These are phyloP conservation scores for Populus trichocarpa DNA, from an alignment of 441 rosid genomes.

Conservation along the genomic window DNA sequence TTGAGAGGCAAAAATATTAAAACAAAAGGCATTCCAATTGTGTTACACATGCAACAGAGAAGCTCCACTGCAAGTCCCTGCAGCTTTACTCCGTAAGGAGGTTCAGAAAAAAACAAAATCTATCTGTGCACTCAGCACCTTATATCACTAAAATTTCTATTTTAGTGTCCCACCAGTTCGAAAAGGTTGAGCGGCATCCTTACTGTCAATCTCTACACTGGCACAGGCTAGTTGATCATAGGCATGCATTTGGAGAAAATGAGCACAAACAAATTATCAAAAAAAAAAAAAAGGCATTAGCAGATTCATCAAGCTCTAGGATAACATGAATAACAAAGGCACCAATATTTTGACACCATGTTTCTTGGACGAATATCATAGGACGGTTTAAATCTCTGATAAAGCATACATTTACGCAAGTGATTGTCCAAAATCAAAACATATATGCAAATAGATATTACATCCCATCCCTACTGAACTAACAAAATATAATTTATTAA, in stretches of 20 bases:
- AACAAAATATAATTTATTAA: background rate
- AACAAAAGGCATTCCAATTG: background rate
- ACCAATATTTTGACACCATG: background rate
- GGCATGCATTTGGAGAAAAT: background rate
- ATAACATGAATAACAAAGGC: background rate
- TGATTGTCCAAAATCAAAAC: background rate
- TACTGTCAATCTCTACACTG: background rate
- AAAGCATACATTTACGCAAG: background rate
- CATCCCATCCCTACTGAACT: background rate
- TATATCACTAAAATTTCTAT: background rate
- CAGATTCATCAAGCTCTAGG: background rate
- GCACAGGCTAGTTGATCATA: background rate
- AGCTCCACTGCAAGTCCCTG: background rate
- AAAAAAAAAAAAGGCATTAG: background rate
- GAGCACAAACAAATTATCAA: background rate
- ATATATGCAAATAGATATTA: background rate
- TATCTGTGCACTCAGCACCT: background rate
- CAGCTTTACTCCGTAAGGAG: background rate
- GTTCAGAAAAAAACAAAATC: background rate
- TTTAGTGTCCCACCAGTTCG: background rate
- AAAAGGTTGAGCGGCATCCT: background rate
- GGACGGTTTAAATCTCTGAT: background rate
- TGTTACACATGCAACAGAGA: background rate
- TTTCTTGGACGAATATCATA: background rate
- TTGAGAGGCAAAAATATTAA: background rate